These are phyloP conservation scores for Gossypium schwendimanii DNA, from an alignment of 441 rosid genomes.

Conservation along the genomic window DNA sequence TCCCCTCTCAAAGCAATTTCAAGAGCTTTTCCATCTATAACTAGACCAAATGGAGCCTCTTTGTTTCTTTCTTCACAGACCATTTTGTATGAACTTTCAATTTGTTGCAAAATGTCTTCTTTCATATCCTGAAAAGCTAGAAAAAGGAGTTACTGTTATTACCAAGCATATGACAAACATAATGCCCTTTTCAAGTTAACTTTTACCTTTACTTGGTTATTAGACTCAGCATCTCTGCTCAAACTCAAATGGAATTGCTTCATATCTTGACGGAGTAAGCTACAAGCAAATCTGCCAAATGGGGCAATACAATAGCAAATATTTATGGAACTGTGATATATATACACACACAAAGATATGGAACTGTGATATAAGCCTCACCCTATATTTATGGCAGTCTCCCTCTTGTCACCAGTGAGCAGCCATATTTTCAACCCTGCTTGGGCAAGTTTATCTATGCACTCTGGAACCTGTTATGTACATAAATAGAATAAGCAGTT, in stretches of 20 bases:
- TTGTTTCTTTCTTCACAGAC: constrained; percentile 31
- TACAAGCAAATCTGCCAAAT: constrained; percentile 59
- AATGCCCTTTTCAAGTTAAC: constrained; percentile 10
- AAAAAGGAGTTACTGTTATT: constrained; percentile 5
- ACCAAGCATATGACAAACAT: constrained; percentile 5
- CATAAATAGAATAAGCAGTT: background rate
- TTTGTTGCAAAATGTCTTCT: constrained; percentile 39
- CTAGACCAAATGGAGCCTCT: constrained; percentile 42
- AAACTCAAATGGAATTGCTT: constrained; percentile 43
- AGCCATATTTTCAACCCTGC: constrained; percentile 79
- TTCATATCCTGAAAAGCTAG: constrained; percentile 39
- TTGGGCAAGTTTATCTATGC: constrained; percentile 82
- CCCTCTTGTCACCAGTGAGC: constrained; percentile 78
- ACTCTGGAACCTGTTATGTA: constrained; percentile 54
- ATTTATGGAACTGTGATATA: background rate
- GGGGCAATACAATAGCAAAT: background rate
- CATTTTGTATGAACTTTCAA: constrained; percentile 32
- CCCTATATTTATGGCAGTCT: constrained; percentile 85
- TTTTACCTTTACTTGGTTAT: constrained; percentile 25
- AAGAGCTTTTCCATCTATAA: constrained; percentile 56
- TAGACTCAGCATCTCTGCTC: constrained; percentile 30
- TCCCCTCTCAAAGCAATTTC: constrained; percentile 40
- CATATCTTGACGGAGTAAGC: constrained; percentile 69
- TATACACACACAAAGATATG: background rate
- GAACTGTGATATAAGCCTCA: constrained; percentile 16